Percentiles rank a stretch among this genome's conserved stretches.
Evolutionary conservation across 1,284 basidiomycete genomes (phyloP).

Genomic region (Ganoderma lingzhi): DNA sequence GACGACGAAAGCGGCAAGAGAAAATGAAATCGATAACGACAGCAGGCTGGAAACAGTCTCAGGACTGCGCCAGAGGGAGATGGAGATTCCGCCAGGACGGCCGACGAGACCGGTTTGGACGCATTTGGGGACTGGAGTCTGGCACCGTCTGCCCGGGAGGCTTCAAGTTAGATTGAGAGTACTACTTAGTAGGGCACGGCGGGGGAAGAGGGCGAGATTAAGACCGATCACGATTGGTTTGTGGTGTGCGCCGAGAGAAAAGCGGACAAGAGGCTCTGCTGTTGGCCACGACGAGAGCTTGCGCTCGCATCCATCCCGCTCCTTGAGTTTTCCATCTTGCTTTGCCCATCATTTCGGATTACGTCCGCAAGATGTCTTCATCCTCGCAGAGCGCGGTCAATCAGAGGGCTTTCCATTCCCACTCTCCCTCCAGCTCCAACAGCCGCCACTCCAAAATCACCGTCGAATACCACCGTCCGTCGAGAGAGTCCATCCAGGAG

Average conservation of each 20-base stretch:
- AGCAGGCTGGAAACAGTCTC: constrained; percentile 14
- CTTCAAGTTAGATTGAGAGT: too few species aligned
- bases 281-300: constrained; percentile 29
- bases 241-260: constrained; percentile 13
- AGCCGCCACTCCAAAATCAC: constrained; percentile 73
- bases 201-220: constrained; percentile 7
- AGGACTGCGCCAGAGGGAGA: constrained; percentile 10
- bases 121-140: constrained; percentile 11
- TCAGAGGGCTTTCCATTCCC: constrained; percentile 42
- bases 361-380: constrained; percentile 33
- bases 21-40: constrained; percentile 34
- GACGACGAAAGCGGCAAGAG: constrained; percentile 14
- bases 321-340: constrained; percentile 11
- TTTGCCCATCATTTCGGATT: constrained; percentile 15
- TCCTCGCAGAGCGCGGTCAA: constrained; percentile 49
- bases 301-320: constrained; percentile 12
- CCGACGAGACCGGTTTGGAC: constrained; percentile 22
- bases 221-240: constrained; percentile 26
- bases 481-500: constrained; percentile 66
- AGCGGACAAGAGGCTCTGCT: constrained; percentile 1
- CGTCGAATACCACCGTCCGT: constrained; percentile 77
- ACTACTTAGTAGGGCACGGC: not conserved
- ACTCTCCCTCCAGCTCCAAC: constrained; percentile 39
- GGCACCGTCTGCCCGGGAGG: not conserved
- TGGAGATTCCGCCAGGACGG: constrained; percentile 21